A percentile compares a stretch with the other conserved stretches of the same genome.
phyloP scores from a whole-genome alignment of 1,284 basidiomycete genomes.

The Trichosporon inkin region DNA sequence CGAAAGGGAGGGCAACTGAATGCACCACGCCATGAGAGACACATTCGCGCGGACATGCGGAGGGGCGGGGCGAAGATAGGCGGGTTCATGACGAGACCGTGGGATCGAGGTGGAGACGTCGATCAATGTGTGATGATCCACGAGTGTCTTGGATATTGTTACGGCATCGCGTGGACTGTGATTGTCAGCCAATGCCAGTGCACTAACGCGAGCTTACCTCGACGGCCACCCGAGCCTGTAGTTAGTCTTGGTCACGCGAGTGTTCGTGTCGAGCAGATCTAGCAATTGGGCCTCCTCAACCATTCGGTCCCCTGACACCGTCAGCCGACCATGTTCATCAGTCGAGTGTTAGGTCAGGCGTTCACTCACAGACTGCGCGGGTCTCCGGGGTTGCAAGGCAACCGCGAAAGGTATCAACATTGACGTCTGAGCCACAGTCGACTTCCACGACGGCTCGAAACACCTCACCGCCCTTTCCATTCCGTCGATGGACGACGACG shows the following conservation, averaged over 20 bases:
- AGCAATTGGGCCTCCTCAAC: constrained; percentile 79
- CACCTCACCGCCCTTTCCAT: constrained; percentile 62
- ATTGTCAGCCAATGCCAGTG: constrained; percentile 23
- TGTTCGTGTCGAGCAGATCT: constrained; percentile 80
- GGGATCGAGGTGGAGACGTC: constrained; percentile 95
- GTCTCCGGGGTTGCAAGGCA: constrained; percentile 80
- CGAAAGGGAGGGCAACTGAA: constrained; percentile 59
- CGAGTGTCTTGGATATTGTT: constrained; percentile 78
- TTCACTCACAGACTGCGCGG: constrained; percentile 61
- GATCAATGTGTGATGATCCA: constrained; percentile 76
- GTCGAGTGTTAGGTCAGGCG: neutral
- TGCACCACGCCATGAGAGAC: constrained; percentile 84
- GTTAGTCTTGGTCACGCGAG: constrained; percentile 80
- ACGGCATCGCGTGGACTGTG: constrained; percentile 83
- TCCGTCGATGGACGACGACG: constrained; percentile 51
- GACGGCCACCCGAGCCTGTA: constrained; percentile 95
- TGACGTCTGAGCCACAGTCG: constrained; percentile 60
- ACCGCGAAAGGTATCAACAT: constrained; percentile 75
- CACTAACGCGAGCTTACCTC: constrained; percentile 55
- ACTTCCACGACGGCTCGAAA: constrained; percentile 80
- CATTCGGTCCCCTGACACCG: constrained; percentile 69
- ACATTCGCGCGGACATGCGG: constrained; percentile 92
- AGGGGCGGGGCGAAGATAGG: constrained; percentile 86
- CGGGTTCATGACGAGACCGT: constrained; percentile 81
- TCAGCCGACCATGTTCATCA: neutral